Evolutionary conservation across 805 yeast species (phyloP), one percentile per base, ranked within the genome.

Genomic region (Yarrowia sp.): DNA sequence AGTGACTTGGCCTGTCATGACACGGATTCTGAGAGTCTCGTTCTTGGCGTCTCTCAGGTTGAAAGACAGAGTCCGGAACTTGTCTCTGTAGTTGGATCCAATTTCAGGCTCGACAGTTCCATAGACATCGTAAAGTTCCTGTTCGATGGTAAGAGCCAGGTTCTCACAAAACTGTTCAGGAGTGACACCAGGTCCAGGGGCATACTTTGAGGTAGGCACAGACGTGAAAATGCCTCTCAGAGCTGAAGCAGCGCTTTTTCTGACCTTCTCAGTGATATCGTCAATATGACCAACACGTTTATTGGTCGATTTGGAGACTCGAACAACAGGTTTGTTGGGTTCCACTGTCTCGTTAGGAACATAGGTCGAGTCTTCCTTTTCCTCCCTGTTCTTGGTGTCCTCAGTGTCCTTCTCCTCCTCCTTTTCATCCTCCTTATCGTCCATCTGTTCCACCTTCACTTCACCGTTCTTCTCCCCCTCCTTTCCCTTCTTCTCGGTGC

Each of bases 21-120:
- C 83, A 69, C 88, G 86, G 36, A 80, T 79, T 72, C 91, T 84
- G 55, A 88, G 84, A 56, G 80, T 80, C 61, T 79, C 79, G 72
- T 87, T 89, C 77, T 87, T 90, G 69, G 74, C 76, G 72, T 84
- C 88, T 74, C 81, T 81, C 69, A 87, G 80, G 77, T 87, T 88
- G 75, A 86, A 87, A 75, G 84, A 82, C 69, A 89, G 81, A 64
- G 89, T 83, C 77, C 97, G 80, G 74, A 89, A 85, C 78, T 88
- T 86, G 72, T 86, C 90, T 64, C 89, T 82, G 79, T 93, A 90
- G 72, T 82, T 79, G 50, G 76, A 73, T 9, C 82, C 82, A 10
- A 77, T 80, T 55, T 78, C 81, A 36, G 72, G 71, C 68, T 61
- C 70, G 2, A 70, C 72, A 9, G 64, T 50, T 46, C 83, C 82